Evolutionary conservation across 2,329 filamentous ascomycete genomes (phyloP).

Genomic region (Venturia effusa): DNA sequence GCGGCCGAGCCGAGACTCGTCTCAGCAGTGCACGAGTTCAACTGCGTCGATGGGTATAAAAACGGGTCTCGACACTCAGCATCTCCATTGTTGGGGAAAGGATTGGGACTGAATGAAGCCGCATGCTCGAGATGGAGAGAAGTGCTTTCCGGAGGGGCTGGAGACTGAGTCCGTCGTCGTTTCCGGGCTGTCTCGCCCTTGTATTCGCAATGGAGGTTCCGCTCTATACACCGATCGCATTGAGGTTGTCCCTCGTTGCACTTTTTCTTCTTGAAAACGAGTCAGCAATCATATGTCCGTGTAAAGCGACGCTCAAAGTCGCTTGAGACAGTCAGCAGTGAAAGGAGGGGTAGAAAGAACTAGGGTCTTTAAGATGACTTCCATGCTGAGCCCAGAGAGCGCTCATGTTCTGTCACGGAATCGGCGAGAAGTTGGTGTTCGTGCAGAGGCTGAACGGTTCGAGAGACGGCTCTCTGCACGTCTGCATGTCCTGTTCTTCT

Average conservation of each 20-base stretch:
- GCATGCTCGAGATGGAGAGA: not conserved
- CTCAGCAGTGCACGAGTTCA: not conserved
- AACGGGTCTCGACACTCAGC: not conserved
- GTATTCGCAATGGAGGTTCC: not conserved
- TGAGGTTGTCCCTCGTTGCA: conserved; percentile 1
- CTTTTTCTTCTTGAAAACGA: not conserved
- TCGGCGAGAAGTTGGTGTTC: not conserved
- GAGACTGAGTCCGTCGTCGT: not conserved
- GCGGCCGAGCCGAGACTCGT: not conserved
- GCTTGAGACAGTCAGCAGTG: not conserved
- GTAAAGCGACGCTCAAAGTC: not conserved
- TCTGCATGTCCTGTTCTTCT: not conserved
- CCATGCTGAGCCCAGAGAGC: too few relatives aligned
- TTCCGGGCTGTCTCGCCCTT: not conserved
- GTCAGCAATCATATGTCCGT: not conserved
- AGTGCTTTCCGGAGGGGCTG: not conserved
- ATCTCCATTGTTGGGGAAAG: not conserved
- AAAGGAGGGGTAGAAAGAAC: not conserved
- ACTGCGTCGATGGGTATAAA: not conserved
- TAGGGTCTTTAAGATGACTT: not conserved
- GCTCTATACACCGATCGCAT: not conserved
- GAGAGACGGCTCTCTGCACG: not conserved
- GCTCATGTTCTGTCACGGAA: not conserved
- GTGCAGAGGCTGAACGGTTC: not conserved
- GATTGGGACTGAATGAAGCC: not conserved